Percentiles rank a stretch among this genome's conserved stretches.
These are phyloP conservation scores for Populus hybrid DNA, from an alignment of 441 rosid genomes.

Conservation along the genomic window DNA sequence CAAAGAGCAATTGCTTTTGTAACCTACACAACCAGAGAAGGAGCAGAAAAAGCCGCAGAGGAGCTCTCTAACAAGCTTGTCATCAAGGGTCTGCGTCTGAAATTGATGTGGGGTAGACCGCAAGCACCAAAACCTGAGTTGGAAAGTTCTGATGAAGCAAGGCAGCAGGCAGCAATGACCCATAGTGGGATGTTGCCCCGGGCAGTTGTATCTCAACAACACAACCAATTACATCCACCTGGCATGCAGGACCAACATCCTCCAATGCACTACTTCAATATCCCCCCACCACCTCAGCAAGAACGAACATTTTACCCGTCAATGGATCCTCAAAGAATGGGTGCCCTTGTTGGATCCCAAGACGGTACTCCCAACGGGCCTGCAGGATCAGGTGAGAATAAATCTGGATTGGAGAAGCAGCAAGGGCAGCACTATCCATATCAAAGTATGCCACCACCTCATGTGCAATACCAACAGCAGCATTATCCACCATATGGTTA, in stretches of 20 bases:
- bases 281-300: slow-evolving; percentile 73
- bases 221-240: slow-evolving; percentile 51
- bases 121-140: slow-evolving; percentile 76
- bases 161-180: slow-evolving; percentile 64
- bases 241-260: slow-evolving; percentile 56
- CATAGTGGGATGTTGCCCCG: slow-evolving; percentile 85
- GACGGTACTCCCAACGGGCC: slow-evolving; percentile 49
- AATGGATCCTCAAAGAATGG: slow-evolving; percentile 99
- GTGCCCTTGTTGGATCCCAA: slow-evolving; percentile 75
- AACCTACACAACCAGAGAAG: slow-evolving; percentile 89
- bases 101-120: slow-evolving; percentile 94
- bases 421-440: slow-evolving; percentile 49
- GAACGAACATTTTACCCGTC: slow-evolving; percentile 81
- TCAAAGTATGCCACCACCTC: slow-evolving; percentile 47
- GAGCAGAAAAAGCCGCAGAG: slow-evolving; percentile 93
- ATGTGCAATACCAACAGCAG: slow-evolving; percentile 51
- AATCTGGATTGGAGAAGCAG: slow-evolving; percentile 43
- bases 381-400: slow-evolving; percentile 42
- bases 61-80: slow-evolving; percentile 88
- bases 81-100: slow-evolving; percentile 76
- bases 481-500: slow-evolving; percentile 62
- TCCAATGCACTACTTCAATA: slow-evolving; percentile 69
- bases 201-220: slow-evolving; percentile 87
- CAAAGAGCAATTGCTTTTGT: slow-evolving; percentile 93
- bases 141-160: slow-evolving; percentile 65